Evolutionary conservation across 257 asterid species (phyloP), one percentile per base, ranked within the genome.

Genomic region (Rubia yunnanensis): DNA sequence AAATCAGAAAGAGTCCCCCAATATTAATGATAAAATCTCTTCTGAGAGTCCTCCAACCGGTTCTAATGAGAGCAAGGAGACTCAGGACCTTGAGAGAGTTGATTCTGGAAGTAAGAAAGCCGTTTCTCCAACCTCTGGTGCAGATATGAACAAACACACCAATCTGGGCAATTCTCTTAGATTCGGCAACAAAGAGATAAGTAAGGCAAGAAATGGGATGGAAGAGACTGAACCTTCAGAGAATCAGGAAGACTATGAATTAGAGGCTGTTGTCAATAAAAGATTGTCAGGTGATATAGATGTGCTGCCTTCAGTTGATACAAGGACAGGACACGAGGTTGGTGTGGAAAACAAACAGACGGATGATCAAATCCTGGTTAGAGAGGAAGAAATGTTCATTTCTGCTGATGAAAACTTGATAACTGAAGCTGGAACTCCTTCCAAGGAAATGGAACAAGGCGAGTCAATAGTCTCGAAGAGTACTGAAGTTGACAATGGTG

Each of bases 201-300:
- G 32, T 35, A 72, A 72, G 74, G 68, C 59, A 60, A 65, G 64
- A 53, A 53, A 62, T 13, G 58, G 58, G 48, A 72, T 75, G 75
- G 84, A 76, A 73, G 85, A 81, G 66, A 76, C 81, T 62, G 77
- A 80, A 73, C 77, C 90, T 69, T 70, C 84, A 59, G 84, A 71
- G 53, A 73, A 78, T 7, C 55, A 63, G 17, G 68, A 59, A 65
- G 73, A 61, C 49, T 63, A 27, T 59, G 84, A 71, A 55, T 56
- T 67, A 38, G 74, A 38, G 41, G 62, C n/a, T 46, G 68, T 48
- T 17, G 28, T 62, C 56, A 56, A 62, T 46, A 55, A 59, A 60
- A 82, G 66, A 38, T 55, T 56, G 53, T 59, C 57, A 36, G 55
- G 58, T 30, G 81, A 72, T 63, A 57, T 49, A 54, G 77, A 75